Conservation (phyloP, 139 green algal species). For the Chlamydomonas sp. region DNA sequence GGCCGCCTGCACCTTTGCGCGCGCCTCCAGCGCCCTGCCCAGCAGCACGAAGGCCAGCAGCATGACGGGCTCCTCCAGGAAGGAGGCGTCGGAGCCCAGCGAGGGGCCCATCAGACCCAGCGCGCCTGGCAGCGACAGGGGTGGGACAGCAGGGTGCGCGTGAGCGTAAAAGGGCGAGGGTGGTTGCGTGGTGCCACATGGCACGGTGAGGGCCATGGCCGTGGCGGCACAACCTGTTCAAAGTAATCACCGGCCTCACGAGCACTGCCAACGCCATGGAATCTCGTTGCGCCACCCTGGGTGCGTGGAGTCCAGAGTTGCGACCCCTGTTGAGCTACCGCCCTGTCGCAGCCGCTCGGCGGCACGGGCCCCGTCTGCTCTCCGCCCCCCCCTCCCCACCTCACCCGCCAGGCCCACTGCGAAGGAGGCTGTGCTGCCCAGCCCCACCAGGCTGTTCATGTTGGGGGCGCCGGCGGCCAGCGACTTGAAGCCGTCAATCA, state of each 20-base stretch:
- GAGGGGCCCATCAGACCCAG: constrained; percentile 49
- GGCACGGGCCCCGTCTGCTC: neutral
- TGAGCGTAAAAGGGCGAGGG: neutral
- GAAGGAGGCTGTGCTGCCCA: constrained; percentile 83
- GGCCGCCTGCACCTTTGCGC: constrained; percentile 71
- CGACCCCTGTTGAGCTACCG: no score
- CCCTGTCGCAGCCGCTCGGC: no score
- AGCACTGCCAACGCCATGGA: no score
- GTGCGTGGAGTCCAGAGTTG: no score
- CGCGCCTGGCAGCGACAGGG: neutral
- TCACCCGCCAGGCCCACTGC: constrained; percentile 46
- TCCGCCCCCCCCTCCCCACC: neutral
- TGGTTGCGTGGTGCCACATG: neutral
- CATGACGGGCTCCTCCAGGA: constrained; percentile 96
- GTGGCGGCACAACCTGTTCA: neutral
- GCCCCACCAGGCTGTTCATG: constrained; percentile 94
- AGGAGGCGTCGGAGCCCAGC: constrained; percentile 68
- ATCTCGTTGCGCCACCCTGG: no score
- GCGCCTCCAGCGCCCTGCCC: constrained; percentile 83
- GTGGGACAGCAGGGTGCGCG: neutral
- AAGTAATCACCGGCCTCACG: neutral
- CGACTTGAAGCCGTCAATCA: constrained; percentile 76
- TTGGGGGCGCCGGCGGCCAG: constrained; percentile 79
- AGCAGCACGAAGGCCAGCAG: constrained; percentile 96
- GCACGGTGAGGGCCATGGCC: neutral